Base-by-base conservation (phyloP, 139 green algal species). In the Dunaliella sp. region DNA sequence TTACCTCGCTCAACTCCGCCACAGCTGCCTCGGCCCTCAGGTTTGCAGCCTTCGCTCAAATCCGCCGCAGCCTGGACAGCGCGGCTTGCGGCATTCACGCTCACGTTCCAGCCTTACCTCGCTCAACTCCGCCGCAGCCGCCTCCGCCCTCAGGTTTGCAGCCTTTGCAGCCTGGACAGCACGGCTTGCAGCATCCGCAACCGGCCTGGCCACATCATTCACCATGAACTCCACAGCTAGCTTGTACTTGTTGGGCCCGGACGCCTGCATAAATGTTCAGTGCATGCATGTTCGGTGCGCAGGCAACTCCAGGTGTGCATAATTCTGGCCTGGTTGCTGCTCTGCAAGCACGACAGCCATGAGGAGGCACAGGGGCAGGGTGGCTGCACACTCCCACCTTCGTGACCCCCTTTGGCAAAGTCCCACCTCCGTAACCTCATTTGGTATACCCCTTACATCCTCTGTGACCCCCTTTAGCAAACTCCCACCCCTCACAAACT, bases 181-280 rank as follows among this genome's bases (percentile, higher is more conserved):
- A 1, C 57, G 38, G 12, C 16, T 25, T 16, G 48, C 48, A 3
- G 73, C 74, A 21, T 31, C 73, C 30, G 24, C 38, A 72, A 86
- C 83, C 3, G n/a, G 3, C 2, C 83, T 36, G 33, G 33, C 31
- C 57, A 92, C 77, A 33, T 87, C 82, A 48, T 90, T 90, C 38
- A 91, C 84, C 26, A 93, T 78, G 77, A 93, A 93, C 90, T 91
- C 88, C 1, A 83, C 87, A 1, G 85, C 88, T 30, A 80, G 79
- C 59, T 89, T 88, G 82, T 90, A 92, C 87, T 90, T 92, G 85
- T n/a, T 80, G 72, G 89, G 77, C 0, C 87, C 87, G 30, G 34
- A 72, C 0, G 79, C 77, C 65, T 85, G 85, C 78, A 25, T 16
- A 35, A 3, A n/a, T 3, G 30, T 7, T 33, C 30, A 21, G 32